These are phyloP conservation scores for Fusarium anguioides DNA, from an alignment of 2,329 filamentous ascomycete species.

Conservation along the genomic window DNA sequence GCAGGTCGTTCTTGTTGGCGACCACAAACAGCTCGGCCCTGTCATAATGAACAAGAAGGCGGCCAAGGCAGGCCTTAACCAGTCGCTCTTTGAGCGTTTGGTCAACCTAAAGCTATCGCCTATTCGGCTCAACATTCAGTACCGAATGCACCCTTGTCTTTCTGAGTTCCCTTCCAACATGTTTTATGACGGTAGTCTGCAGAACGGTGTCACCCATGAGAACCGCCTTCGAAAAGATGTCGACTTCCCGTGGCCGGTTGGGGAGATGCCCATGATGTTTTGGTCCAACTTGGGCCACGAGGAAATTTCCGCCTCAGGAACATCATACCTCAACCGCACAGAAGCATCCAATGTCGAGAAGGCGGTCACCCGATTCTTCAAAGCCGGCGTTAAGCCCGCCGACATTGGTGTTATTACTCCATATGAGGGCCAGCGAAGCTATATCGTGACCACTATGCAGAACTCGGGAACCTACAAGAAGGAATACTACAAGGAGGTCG, in stretches of 20 bases:
- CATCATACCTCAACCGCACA: slow-evolving; percentile 96
- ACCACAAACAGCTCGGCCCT: slow-evolving; percentile 96
- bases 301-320: slow-evolving; percentile 97
- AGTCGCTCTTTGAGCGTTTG: slow-evolving; percentile 97
- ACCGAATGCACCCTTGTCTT: slow-evolving; percentile 98
- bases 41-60: slow-evolving; percentile 99
- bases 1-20: slow-evolving; percentile 97
- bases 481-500: slow-evolving; percentile 97
- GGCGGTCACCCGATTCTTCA: slow-evolving; percentile 98
- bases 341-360: slow-evolving; percentile 98
- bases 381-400: slow-evolving; percentile 91
- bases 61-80: slow-evolving; percentile 95
- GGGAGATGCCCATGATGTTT: slow-evolving; percentile 99
- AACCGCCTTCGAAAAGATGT: slow-evolving; percentile 91
- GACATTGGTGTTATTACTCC: slow-evolving; percentile 99
- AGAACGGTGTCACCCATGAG: slow-evolving; percentile 93
- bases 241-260: slow-evolving; percentile 97
- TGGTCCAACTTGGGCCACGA: slow-evolving; percentile 98
- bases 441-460: slow-evolving; percentile 99
- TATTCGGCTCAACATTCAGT: slow-evolving; percentile 95
- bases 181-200: slow-evolving; percentile 98
- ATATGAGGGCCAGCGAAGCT: slow-evolving; percentile 97
- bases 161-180: slow-evolving; percentile 99
- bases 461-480: slow-evolving; percentile 97
- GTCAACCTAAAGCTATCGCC: slow-evolving; percentile 91